These are phyloP conservation scores for Exophiala aquamarina DNA, from an alignment of 2,329 filamentous ascomycete species.

Conservation along the genomic window DNA sequence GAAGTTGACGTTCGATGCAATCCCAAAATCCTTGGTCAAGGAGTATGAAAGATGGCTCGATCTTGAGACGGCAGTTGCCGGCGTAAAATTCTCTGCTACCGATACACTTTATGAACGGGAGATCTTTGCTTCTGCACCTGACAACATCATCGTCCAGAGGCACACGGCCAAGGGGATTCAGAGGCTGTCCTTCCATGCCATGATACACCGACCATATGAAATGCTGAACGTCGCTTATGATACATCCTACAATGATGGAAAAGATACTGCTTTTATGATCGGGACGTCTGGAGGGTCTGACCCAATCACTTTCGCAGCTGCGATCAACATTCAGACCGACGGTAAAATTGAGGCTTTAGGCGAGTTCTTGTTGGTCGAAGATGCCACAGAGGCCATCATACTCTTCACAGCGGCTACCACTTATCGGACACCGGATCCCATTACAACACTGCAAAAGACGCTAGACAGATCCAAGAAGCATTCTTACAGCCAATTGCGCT, in stretches of 20 bases:
- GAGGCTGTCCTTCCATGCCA: conserved; percentile 32
- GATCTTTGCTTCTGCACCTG: conserved; percentile 44
- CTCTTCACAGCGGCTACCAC: conserved; percentile 42
- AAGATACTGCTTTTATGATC: conserved; percentile 37
- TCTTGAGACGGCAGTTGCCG: conserved; percentile 37
- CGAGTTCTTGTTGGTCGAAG: conserved; percentile 37
- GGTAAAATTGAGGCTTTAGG: conserved; percentile 34
- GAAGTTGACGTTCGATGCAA: conserved; percentile 41
- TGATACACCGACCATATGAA: background rate
- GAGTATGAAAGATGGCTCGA: conserved; percentile 43
- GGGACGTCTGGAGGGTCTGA: conserved; percentile 39
- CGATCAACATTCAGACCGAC: conserved; percentile 31
- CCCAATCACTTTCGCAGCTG: conserved; percentile 37
- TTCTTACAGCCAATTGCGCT: background rate
- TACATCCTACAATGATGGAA: conserved; percentile 15
- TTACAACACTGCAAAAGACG: background rate
- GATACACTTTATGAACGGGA: conserved; percentile 38
- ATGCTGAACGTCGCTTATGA: conserved; percentile 2
- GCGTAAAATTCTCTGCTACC: conserved; percentile 39
- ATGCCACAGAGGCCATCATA: conserved; percentile 38
- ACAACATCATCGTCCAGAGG: conserved; percentile 40
- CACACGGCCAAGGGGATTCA: conserved; percentile 27
- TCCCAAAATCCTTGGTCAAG: conserved; percentile 29
- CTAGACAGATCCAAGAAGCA: background rate
- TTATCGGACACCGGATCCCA: conserved; percentile 32